Evolutionary conservation across 2,329 filamentous ascomycete species (phyloP), one percentile per base, ranked within the genome.

Genomic region (Sphaerulina vaccinii): DNA sequence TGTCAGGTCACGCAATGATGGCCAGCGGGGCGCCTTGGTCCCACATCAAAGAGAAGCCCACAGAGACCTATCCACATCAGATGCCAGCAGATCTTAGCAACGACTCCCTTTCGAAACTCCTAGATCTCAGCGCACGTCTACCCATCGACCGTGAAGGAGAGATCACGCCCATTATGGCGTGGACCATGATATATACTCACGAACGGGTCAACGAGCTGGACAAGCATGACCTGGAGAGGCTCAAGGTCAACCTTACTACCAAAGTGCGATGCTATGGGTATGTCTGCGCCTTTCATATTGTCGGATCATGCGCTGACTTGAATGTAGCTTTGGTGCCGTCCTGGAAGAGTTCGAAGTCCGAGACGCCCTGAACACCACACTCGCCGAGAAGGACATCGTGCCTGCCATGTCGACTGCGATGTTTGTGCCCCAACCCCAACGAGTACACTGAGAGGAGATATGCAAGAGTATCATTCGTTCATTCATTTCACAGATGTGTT

Each of bases 181-280:
- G 93, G 83, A 87, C 89, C 43, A 87, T 88, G 72, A 79, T 97
- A 43, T 75, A 90, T 56, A 79, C 78, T 39, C 85, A 93, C 69
- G 81, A 86, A 21, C 78, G 86, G 56, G 83, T 92, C 58, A 68
- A 68, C 5, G 83, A 87, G 59, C 72, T 96, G 29, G 53, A 42
- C 15, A 49, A 48, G 18, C 18, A 33, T 21, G 59, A 61, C 32
- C 44, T 61, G 21, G 57, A 61, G 45, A 47, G 52, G 13, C 45
- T 61, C 43, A 59, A 61, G 42, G 48, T 47, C 21, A 52, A 54
- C 19, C 77, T 97, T 51, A 76, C 82, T 62, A 79, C 80, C 51
- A 96, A 96, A 73, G 84, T 96, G 52, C 82, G 90, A 57, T 97
- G 93, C 70, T 96, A 96, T 70, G 93, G 93, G 88, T 92, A 74